These are phyloP conservation scores for Nepenthes mirabilis DNA, from an alignment of 148 eudicot genomes.

Conservation along the genomic window DNA sequence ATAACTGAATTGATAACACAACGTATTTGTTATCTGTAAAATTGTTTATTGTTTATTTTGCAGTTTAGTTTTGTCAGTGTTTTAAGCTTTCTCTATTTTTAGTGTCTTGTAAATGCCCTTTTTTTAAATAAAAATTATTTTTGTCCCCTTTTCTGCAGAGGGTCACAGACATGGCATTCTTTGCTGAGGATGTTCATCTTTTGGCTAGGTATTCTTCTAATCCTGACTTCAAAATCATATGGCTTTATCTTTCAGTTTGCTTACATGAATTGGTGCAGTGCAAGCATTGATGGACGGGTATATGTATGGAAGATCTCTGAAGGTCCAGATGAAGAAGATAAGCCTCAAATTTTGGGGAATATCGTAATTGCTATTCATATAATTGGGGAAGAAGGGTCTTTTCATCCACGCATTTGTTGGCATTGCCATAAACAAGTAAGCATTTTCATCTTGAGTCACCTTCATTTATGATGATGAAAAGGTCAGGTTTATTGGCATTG, in stretches of 20 bases:
- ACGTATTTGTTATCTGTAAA: too few relatives aligned
- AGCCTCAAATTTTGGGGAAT: slow-evolving; percentile 79
- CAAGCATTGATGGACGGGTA: slow-evolving; percentile 90
- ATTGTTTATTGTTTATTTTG: too few relatives aligned
- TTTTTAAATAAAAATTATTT: not conserved
- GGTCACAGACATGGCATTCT: slow-evolving; percentile 99
- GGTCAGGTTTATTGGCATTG: too few relatives aligned
- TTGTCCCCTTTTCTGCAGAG: slow-evolving; percentile 36
- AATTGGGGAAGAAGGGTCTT: slow-evolving; percentile 60
- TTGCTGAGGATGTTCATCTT: slow-evolving; percentile 98
- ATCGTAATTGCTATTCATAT: slow-evolving; percentile 70
- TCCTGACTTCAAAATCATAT: slow-evolving; percentile 3
- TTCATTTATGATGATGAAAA: too few relatives aligned
- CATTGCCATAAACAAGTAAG: slow-evolving; percentile 96
- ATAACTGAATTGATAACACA: too few relatives aligned
- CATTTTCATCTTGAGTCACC: not conserved
- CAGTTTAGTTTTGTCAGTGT: too few relatives aligned
- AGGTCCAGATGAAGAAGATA: slow-evolving; percentile 81
- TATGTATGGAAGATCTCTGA: slow-evolving; percentile 90
- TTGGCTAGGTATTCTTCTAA: slow-evolving; percentile 63
- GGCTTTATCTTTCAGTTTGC: slow-evolving; percentile 4
- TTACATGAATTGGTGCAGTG: slow-evolving; percentile 40
- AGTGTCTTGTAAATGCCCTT: not conserved
- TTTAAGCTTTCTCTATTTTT: too few relatives aligned
- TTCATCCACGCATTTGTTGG: slow-evolving; percentile 98